Percentiles rank a stretch among this genome's conserved stretches.
Evolutionary conservation across 306 rosid genomes (phyloP).

Genomic region (Lupinus albus): DNA sequence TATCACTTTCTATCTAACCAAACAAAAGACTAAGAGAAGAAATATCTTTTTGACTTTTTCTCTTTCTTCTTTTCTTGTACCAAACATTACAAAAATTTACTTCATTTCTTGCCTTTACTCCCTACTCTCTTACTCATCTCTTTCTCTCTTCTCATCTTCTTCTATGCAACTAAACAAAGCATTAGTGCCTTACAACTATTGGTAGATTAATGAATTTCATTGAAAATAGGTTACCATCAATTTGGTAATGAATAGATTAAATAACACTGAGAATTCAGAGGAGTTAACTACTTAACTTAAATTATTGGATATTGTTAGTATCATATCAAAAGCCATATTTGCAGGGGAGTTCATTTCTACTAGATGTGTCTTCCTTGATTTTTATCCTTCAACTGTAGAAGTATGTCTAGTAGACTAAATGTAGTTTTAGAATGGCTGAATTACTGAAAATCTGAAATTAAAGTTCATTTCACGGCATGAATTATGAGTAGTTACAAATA

Average conservation of each 20-base stretch:
- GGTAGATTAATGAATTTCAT: neutral
- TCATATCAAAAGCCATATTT: constrained; percentile 23
- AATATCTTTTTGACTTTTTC: no score
- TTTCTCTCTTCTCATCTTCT: no score
- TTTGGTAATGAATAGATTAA: constrained; percentile 17
- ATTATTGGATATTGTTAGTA: constrained; percentile 8
- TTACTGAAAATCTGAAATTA: neutral
- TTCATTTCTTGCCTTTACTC: no score
- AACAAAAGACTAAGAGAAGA: no score
- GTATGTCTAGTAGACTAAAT: constrained; percentile 1
- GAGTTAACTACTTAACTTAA: neutral
- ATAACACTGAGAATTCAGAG: constrained; percentile 3
- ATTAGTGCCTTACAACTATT: neutral
- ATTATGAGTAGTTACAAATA: constrained; percentile 1
- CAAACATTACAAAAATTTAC: no score
- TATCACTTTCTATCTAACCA: no score
- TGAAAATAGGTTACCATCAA: constrained; percentile 7
- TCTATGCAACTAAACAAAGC: no score
- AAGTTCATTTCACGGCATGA: constrained; percentile 9
- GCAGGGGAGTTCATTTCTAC: constrained; percentile 14
- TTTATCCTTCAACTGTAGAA: constrained; percentile 11
- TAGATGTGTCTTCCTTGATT: constrained; percentile 18
- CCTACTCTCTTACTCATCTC: no score
- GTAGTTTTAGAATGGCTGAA: neutral
- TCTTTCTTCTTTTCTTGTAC: no score